Conservation (phyloP, 2,329 filamentous ascomycete species). For the Exophiala sideris region DNA sequence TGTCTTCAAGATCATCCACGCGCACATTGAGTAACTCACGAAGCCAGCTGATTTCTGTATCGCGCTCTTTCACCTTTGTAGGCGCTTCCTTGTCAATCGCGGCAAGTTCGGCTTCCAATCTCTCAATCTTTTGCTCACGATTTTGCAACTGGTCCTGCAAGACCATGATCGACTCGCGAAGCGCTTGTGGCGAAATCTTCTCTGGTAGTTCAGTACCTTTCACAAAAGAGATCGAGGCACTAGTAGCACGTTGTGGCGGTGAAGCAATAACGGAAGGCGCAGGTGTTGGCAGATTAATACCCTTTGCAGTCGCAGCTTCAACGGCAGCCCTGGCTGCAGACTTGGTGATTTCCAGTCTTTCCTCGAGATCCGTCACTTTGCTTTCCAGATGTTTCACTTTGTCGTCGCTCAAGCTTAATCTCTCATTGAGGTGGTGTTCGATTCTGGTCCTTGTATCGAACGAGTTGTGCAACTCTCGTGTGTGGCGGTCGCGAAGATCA, state of each 20-base stretch:
- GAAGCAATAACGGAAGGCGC: conserved; percentile 34
- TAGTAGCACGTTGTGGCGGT: conserved; percentile 41
- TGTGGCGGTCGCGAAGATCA: conserved; percentile 71
- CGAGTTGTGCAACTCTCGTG: conserved; percentile 67
- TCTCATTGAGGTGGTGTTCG: conserved; percentile 76
- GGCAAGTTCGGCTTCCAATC: conserved; percentile 69
- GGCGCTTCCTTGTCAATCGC: conserved; percentile 73
- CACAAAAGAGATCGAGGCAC: conserved; percentile 46
- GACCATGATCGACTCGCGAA: conserved; percentile 93
- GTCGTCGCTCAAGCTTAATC: conserved; percentile 75
- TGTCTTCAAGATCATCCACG: conserved; percentile 86
- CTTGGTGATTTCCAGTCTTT: conserved; percentile 86
- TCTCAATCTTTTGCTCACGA: conserved; percentile 84
- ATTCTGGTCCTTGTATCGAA: conserved; percentile 77
- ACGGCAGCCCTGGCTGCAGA: conserved; percentile 81
- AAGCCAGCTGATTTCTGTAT: conserved; percentile 92
- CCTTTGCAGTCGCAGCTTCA: conserved; percentile 62
- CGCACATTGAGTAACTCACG: conserved; percentile 89
- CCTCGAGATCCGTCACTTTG: conserved; percentile 77
- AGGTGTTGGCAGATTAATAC: conserved; percentile 33
- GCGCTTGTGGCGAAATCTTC: conserved; percentile 88
- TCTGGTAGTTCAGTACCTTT: conserved; percentile 60
- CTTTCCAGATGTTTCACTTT: conserved; percentile 85
- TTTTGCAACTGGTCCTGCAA: conserved; percentile 95
- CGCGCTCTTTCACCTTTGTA: conserved; percentile 80